Evolutionary conservation across 495 filamentous ascomycete genomes (phyloP).

Genomic region (Aspergillus cristatus): DNA sequence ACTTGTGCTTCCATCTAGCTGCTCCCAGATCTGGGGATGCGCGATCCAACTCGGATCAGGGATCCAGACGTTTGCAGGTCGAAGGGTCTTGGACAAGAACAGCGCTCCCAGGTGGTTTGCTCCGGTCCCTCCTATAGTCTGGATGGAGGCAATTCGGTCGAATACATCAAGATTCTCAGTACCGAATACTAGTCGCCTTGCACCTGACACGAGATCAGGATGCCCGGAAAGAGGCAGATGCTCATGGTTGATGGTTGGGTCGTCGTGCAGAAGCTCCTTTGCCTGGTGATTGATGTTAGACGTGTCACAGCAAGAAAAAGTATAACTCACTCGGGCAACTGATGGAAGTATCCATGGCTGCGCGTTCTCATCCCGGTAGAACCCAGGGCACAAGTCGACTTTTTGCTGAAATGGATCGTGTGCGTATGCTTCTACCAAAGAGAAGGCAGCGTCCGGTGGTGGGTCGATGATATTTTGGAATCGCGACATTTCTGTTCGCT

Average conservation of each 20-base stretch:
- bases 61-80: conserved; percentile 10
- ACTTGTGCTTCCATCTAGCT: too few relatives aligned
- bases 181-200: too few relatives aligned
- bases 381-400: conserved; percentile 1
- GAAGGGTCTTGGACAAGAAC: conserved; percentile 45
- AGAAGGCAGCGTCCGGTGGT: background rate
- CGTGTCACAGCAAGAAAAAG: too few relatives aligned
- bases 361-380: conserved; percentile 2
- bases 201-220: too few relatives aligned
- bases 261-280: too few relatives aligned
- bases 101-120: conserved; percentile 69
- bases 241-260: conserved; percentile 24
- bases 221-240: conserved; percentile 30
- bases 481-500: too few relatives aligned
- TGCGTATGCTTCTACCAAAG: background rate
- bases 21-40: conserved; percentile 15
- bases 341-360: conserved; percentile 33
- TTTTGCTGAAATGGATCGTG: background rate
- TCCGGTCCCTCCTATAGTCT: conserved; percentile 77
- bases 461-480: too few relatives aligned
- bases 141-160: conserved; percentile 17
- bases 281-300: too few relatives aligned
- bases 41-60: conserved; percentile 19
- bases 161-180: too few relatives aligned
- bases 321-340: conserved; percentile 13